phyloP scores from a whole-genome alignment of 345 rosid genomes.

The Syzygium oleosum region DNA sequence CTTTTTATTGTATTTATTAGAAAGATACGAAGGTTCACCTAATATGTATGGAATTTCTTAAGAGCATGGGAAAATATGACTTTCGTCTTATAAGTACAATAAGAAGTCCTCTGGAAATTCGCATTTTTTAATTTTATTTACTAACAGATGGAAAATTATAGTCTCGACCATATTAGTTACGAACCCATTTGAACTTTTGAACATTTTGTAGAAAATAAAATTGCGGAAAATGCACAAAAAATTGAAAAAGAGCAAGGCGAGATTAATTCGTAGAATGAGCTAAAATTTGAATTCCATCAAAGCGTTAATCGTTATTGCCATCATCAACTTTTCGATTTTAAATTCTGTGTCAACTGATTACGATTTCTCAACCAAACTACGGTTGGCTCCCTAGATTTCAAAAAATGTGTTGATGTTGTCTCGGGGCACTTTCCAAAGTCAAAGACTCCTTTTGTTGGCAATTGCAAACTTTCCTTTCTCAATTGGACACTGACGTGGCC shows the following conservation, averaged over 20 bases:
- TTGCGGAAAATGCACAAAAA: neutral
- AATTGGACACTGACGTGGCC: slow-evolving; percentile 8
- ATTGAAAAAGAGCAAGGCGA: neutral
- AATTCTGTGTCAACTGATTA: neutral
- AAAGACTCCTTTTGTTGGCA: neutral
- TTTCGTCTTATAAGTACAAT: neutral
- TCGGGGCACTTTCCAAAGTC: neutral
- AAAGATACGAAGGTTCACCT: neutral
- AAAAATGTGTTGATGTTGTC: neutral
- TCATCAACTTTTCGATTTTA: neutral
- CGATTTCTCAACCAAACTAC: neutral
- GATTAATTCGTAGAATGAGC: neutral
- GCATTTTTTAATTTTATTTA: neutral
- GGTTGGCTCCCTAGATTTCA: neutral
- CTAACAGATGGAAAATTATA: neutral
- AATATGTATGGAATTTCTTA: neutral
- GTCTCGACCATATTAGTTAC: neutral
- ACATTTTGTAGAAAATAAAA: neutral
- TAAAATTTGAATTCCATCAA: neutral
- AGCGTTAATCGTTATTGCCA: neutral
- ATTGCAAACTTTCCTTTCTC: neutral
- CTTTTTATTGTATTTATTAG: neutral
- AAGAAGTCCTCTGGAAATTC: rapidly evolving
- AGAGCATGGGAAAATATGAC: neutral
- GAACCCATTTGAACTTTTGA: neutral